Base-by-base conservation (phyloP, 805 yeast species). In the Kazachstania psychrophila region DNA sequence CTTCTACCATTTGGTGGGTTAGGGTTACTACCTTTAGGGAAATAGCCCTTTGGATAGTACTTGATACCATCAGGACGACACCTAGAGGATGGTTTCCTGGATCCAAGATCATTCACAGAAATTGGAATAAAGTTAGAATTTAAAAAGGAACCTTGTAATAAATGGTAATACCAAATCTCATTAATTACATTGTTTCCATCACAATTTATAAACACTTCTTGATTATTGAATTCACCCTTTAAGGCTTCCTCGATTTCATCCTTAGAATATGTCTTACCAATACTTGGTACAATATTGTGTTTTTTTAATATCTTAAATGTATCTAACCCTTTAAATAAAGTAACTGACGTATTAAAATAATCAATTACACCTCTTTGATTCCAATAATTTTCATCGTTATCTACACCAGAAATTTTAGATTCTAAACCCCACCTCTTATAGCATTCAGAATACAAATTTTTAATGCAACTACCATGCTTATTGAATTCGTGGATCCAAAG, bases 401-500 rank as follows among this genome's bases (percentile, higher is more conserved):
- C 33, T 18, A 17, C n/a, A n/a, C n/a, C n/a, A n/a, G n/a, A n/a
- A n/a, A n/a, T n/a, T n/a, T n/a, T n/a, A n/a, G n/a, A n/a, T n/a
- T n/a, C n/a, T n/a, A n/a, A n/a, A n/a, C 47, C 42, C 59, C 62
- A 56, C 14, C 56, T 48, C 6, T 61, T 61, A 58, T 86, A 87
- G 58, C 97, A 88, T 4, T 58, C 47, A 3, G 92, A 83, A 38
- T 70, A 73, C 31, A 88, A 64, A 1, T 96, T 86, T 33, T 78
- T 73, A 70, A 87, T 77, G 61, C 96, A 88, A 8, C 95, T 86
- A 17, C 88, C 96, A 56, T 88, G 97, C 57, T 88, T 88, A 64
- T 88, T 87, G 69, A 73, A 88, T 60, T 88, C 96, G 60, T 88
- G 96, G 24, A 72, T 68, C 97, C 97, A 88, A 34, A 88, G 63